A percentile compares a stretch with the other conserved stretches of the same genome.
Conservation (phyloP, 805 yeast genomes). For the Middelhovenomyces tepae region DNA sequence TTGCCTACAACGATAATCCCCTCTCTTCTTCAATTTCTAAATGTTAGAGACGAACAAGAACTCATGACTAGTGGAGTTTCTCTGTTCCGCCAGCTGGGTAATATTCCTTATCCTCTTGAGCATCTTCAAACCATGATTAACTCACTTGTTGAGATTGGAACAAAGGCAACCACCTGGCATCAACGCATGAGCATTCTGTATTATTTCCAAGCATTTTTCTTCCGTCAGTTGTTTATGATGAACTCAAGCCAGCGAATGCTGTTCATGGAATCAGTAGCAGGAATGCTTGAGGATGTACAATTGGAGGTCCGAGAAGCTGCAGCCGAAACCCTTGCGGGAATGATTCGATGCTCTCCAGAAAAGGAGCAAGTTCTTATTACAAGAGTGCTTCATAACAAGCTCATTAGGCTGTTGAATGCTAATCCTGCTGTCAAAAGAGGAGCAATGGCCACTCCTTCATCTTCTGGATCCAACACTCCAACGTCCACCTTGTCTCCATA, state of each 20-base stretch:
- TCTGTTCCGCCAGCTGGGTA: conserved; percentile 39
- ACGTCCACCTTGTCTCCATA: conserved; percentile 8
- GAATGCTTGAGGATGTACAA: conserved; percentile 50
- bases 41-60: conserved; percentile 73
- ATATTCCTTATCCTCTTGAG: conserved; percentile 36
- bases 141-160: conserved; percentile 35
- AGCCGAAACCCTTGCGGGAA: conserved; percentile 65
- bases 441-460: conserved; percentile 12
- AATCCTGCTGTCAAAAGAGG: conserved; percentile 21
- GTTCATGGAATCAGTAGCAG: conserved; percentile 44
- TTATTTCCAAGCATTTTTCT: conserved; percentile 61
- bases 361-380: conserved; percentile 34
- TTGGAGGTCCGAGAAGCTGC: conserved; percentile 71
- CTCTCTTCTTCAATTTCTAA: conserved; percentile 52
- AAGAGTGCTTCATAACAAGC: conserved; percentile 33
- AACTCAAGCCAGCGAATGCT: conserved; percentile 36
- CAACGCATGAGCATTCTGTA: conserved; percentile 62
- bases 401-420: conserved; percentile 37
- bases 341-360: conserved; percentile 56
- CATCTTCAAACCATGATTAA: conserved; percentile 36
- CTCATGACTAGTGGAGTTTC: conserved; percentile 35
- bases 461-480: conserved; percentile 8
- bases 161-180: conserved; percentile 37
- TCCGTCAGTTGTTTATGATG: conserved; percentile 55
- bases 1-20: conserved; percentile 53